A percentile compares a stretch with the other conserved stretches of the same genome.
Conservation (phyloP, 2,329 filamentous ascomycete genomes). For the Colletotrichum caudatum region DNA sequence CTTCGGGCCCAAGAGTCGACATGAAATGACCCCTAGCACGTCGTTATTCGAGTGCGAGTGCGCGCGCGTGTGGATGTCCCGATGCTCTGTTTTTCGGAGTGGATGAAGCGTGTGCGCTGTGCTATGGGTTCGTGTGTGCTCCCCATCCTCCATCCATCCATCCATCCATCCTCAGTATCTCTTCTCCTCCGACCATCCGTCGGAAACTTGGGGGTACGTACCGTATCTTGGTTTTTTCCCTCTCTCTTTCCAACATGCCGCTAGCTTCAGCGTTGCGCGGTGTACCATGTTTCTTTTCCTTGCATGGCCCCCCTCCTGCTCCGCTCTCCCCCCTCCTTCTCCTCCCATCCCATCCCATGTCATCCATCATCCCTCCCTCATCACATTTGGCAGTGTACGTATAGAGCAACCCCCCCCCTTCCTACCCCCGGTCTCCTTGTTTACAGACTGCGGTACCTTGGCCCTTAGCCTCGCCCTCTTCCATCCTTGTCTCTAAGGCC, state of each 20-base stretch:
- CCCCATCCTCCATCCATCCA: neutral
- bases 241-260: neutral
- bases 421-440: slow-evolving; percentile 1
- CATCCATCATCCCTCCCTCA: slow-evolving; percentile 2
- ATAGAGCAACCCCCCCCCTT: neutral
- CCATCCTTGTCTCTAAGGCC: neutral
- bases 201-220: slow-evolving; percentile 8
- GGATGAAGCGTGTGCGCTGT: slow-evolving; percentile 5
- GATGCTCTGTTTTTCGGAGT: slow-evolving; percentile 8
- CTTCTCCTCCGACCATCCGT: neutral
- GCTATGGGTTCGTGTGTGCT: neutral
- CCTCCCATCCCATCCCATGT: slow-evolving; percentile 24
- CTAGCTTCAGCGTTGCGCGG: neutral
- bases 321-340: neutral
- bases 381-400: slow-evolving; percentile 17
- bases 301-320: slow-evolving; percentile 5
- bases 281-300: neutral
- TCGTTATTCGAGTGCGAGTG: slow-evolving; percentile 5
- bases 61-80: neutral
- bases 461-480: slow-evolving; percentile 13
- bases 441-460: slow-evolving; percentile 12
- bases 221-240: neutral
- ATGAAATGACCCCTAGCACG: slow-evolving; percentile 17
- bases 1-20: slow-evolving; percentile 23
- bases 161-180: neutral